Conservation (phyloP, 257 asterid species). For the Cruciata laevipes region DNA sequence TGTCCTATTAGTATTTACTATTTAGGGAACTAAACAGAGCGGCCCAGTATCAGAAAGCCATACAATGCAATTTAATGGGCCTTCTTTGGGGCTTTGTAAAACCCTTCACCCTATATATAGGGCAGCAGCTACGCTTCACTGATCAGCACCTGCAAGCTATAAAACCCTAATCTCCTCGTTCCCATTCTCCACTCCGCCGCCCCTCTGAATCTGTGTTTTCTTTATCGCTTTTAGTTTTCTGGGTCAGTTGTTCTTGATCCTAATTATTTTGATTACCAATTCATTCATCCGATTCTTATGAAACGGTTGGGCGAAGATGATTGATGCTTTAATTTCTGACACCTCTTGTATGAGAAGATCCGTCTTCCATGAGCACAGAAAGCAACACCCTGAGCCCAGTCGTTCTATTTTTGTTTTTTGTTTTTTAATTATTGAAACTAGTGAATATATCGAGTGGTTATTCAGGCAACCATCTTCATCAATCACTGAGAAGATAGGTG, state of each 20-base stretch:
- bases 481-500: conserved; percentile 33
- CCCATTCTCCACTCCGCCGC: neutral
- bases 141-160: neutral
- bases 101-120: neutral
- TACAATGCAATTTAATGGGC: neutral
- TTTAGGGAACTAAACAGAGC: no score
- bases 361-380: conserved; percentile 67
- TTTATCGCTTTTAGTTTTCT: neutral
- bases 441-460: conserved; percentile 34
- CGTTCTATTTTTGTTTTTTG: neutral
- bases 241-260: neutral
- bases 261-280: no score
- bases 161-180: neutral
- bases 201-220: neutral
- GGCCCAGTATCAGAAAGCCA: neutral
- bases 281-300: neutral
- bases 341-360: conserved; percentile 92
- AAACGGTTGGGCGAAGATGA: conserved; percentile 40
- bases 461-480: conserved; percentile 66
- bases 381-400: conserved; percentile 63
- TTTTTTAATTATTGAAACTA: no score
- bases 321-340: conserved; percentile 58
- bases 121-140: neutral
- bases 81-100: neutral
- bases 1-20: no score